phyloP scores from a whole-genome alignment of 2,329 filamentous ascomycete genomes.

The Epichloe gansuensis region DNA sequence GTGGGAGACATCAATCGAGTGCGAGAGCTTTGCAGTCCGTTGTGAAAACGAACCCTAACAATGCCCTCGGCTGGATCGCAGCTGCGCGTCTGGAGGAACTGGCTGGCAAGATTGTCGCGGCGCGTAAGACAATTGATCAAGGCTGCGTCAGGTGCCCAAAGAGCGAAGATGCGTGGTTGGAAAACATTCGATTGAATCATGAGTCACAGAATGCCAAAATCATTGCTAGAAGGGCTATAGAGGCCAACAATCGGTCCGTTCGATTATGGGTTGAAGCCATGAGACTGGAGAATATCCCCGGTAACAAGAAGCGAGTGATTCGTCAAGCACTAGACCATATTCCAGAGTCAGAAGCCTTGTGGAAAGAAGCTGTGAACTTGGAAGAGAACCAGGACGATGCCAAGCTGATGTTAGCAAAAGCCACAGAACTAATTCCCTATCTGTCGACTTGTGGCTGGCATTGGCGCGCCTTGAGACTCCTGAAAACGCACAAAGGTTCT shows the following conservation, averaged over 20 bases:
- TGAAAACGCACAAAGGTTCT: conserved; percentile 87
- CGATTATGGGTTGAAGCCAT: conserved; percentile 92
- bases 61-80: conserved; percentile 92
- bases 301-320: conserved; percentile 85
- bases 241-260: conserved; percentile 80
- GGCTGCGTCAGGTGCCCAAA: conserved; percentile 88
- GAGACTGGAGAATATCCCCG: conserved; percentile 70
- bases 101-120: conserved; percentile 82
- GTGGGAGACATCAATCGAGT: conserved; percentile 94
- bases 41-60: conserved; percentile 91
- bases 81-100: conserved; percentile 85
- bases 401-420: conserved; percentile 78
- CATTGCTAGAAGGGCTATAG: conserved; percentile 86
- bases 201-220: conserved; percentile 89
- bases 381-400: conserved; percentile 87
- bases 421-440: conserved; percentile 91
- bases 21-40: conserved; percentile 89
- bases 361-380: conserved; percentile 94
- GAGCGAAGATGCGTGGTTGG: conserved; percentile 90
- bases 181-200: conserved; percentile 79
- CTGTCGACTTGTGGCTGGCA: conserved; percentile 90
- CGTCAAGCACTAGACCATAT: conserved; percentile 85
- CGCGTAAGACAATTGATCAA: conserved; percentile 74
- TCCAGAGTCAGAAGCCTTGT: conserved; percentile 88
- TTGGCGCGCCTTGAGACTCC: conserved; percentile 80